A percentile compares a stretch with the other conserved stretches of the same genome.
These are phyloP conservation scores for Oxalis stricta DNA, from an alignment of 441 rosid species.

Conservation along the genomic window DNA sequence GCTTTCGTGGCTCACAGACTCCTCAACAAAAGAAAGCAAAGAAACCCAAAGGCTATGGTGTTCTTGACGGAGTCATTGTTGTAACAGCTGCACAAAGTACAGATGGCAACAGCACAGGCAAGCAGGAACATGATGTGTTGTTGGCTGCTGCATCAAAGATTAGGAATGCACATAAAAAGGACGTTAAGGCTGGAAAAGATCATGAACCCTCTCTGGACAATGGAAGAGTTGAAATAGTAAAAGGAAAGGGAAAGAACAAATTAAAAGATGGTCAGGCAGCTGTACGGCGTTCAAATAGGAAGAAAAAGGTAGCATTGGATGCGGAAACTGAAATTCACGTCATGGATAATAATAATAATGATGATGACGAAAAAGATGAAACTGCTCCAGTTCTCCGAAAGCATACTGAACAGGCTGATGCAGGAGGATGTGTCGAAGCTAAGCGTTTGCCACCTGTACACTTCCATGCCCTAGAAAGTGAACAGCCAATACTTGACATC, in stretches of 20 bases:
- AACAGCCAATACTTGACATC: slow-evolving; percentile 64
- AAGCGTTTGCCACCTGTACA: slow-evolving; percentile 58
- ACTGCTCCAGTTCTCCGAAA: slow-evolving; percentile 8
- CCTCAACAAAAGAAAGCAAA: slow-evolving; percentile 73
- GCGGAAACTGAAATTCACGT: slow-evolving; percentile 21
- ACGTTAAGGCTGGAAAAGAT: slow-evolving; percentile 21
- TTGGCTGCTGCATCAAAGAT: slow-evolving; percentile 72
- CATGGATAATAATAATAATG: slow-evolving; percentile 21
- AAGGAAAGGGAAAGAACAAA: slow-evolving; percentile 21
- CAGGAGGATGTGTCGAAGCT: slow-evolving; percentile 2
- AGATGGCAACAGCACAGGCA: slow-evolving; percentile 60
- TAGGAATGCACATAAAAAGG: slow-evolving; percentile 32
- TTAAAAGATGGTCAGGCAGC: slow-evolving; percentile 24
- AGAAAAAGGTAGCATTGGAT: slow-evolving; percentile 13
- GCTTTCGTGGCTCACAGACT: slow-evolving; percentile 40
- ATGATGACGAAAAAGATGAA: slow-evolving; percentile 18
- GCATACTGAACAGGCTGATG: slow-evolving; percentile 14
- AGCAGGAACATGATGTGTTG: slow-evolving; percentile 63
- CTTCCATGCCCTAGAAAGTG: slow-evolving; percentile 74
- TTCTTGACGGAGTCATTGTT: slow-evolving; percentile 82
- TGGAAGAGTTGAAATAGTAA: slow-evolving; percentile 25
- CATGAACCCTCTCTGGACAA: slow-evolving; percentile 21
- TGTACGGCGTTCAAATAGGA: slow-evolving; percentile 13
- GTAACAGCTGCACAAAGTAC: slow-evolving; percentile 41
- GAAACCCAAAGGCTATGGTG: slow-evolving; percentile 75